Evolutionary conservation across 2,329 filamentous ascomycete genomes (phyloP), one percentile per base, ranked within the genome.

Genomic region (Truncatella angustata): DNA sequence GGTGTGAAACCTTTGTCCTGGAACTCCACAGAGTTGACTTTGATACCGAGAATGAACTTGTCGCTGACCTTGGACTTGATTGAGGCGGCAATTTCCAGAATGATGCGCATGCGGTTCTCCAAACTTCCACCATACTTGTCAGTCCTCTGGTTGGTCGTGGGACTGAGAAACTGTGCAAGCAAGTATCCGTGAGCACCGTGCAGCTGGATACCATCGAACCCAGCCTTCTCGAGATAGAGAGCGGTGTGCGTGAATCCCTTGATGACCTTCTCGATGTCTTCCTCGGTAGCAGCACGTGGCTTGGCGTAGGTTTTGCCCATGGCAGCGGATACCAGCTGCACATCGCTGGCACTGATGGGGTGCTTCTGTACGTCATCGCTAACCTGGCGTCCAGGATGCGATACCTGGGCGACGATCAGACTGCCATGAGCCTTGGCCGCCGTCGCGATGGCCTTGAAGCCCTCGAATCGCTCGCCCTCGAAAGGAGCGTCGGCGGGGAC

Each of bases 391-490:
- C 85, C 85, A 0, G 84, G 82, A 58, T 88, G 85, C 49, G 73
- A 77, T 50, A 88, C 72, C 61, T 89, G 85, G 0, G 70, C 82
- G 12, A 88, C 65, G 21, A 87, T 73, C 43, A 88, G 70, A 50
- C 73, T 78, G 11, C 85, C 86, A 26, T 85, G 69, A 39, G 73
- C 73, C 68, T 85, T 87, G 5, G 72, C 72, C 1, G 66, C 75
- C 2, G 70, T 65, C 0, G 83, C 85, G 51, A 87, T 56, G 39
- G 77, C 72, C 63, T 76, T 75, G 70, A 85, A 88, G 0, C 69
- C 75, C 26, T 87, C 81, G 56, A 88, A 87, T 1, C 85, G 73
- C 53, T 79, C 72, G 23, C 82, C 84, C 9, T 72, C 69, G 50
- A 76, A 79, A 0, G 73, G 66, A 5, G 75, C 75, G 5, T 73